Base-by-base conservation (phyloP, 345 rosid species). In the Cardamine occulta region DNA sequence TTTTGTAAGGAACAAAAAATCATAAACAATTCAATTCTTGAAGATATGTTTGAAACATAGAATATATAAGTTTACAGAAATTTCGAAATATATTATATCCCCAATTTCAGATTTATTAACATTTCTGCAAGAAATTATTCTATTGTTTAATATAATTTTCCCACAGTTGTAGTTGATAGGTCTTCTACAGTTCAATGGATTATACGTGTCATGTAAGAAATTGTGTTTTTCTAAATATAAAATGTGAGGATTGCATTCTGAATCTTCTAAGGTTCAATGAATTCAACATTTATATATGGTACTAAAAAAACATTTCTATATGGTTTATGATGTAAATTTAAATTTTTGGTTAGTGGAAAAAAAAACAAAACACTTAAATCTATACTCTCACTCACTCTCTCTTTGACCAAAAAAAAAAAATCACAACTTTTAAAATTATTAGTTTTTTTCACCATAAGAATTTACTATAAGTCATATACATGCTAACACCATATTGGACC, bases 41-140 rank as follows among this genome's bases (percentile, higher is more conserved):
- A 17, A 66, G 31, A 26, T 48, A 13, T 35, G 0, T 28, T 47
- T 32, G 18, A 42, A 65, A 21, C 24, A 28, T 56, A 15, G 51
- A 47, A 34, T 74, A 34, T 45, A 12, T 24, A 42, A 23, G 40
- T 35, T 65, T 45, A 10, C 65, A 17, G 66, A 66, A 21, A 64
- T 55, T 55, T 8, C 8, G 19, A 19, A n/a, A 13, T 72, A 24
- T n/a, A 15, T 15, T 15, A 47, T 48, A 31, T 71, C 7, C n/a
- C 19, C 4, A 63, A 64, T 55, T 65, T 57, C 52, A 47, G 67
- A 60, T 76, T 52, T 60, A 61, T 76, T 52, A 37, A 3, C 74
- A 60, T 34, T 51, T 51, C 0, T 21, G 48, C 28, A 53, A 29
- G 7, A 18, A 10, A 32, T 14, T 47, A 2, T 63, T 26, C 14